Percentiles rank a stretch among this genome's conserved stretches.
phyloP scores from a whole-genome alignment of 1,139 yeast genomes.

The Blastobotrys indianensis region DNA sequence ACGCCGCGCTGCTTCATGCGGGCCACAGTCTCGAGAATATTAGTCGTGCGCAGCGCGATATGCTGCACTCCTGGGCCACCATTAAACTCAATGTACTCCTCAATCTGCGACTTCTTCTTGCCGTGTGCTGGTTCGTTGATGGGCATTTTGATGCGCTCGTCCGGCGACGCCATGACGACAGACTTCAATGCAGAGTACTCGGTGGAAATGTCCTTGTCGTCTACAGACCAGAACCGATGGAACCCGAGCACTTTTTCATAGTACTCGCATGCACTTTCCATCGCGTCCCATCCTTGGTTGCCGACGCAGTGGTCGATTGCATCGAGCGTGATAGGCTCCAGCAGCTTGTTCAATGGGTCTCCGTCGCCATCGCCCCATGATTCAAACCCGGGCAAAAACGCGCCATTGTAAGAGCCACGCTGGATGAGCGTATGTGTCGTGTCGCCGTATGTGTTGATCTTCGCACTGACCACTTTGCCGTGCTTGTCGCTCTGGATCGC shows the following conservation, averaged over 20 bases:
- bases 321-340: slow-evolving; percentile 38
- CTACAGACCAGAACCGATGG: slow-evolving; percentile 79
- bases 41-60: slow-evolving; percentile 57
- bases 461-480: slow-evolving; percentile 53
- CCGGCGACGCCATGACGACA: slow-evolving; percentile 67
- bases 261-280: slow-evolving; percentile 51
- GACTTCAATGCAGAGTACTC: slow-evolving; percentile 64
- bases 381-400: slow-evolving; percentile 54
- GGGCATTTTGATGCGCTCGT: slow-evolving; percentile 68
- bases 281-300: slow-evolving; percentile 64
- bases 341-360: slow-evolving; percentile 22
- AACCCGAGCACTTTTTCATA: slow-evolving; percentile 64
- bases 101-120: slow-evolving; percentile 63
- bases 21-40: slow-evolving; percentile 55
- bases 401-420: slow-evolving; percentile 34
- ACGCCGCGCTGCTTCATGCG: slow-evolving; percentile 54
- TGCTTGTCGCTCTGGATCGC: slow-evolving; percentile 36
- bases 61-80: slow-evolving; percentile 84
- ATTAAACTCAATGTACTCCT: slow-evolving; percentile 69
- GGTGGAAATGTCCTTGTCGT: slow-evolving; percentile 66
- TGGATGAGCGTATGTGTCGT: slow-evolving; percentile 64
- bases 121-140: slow-evolving; percentile 78
- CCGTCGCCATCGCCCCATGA: slow-evolving; percentile 11
- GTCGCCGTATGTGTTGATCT: slow-evolving; percentile 56
- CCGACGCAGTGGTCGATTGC: slow-evolving; percentile 75